Base-by-base conservation (phyloP, 2,329 filamentous ascomycete genomes). In the Xylariaceae sp. region DNA sequence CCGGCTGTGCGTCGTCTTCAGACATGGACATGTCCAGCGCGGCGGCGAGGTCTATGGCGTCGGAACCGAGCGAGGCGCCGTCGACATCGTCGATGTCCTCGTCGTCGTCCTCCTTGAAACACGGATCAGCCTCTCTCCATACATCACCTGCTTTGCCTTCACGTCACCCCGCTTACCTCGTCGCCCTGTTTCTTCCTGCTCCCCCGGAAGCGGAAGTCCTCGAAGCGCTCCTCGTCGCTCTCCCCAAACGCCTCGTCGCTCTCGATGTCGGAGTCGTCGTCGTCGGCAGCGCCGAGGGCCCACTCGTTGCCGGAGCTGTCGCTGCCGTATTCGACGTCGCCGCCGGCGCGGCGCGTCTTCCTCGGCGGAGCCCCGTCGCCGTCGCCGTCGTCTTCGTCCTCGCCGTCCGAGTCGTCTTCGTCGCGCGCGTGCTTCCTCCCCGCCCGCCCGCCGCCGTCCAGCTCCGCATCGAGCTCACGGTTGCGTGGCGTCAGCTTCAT, bases 231-330 rank as follows among this genome's bases (percentile, higher is more conserved):
- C 51, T 92, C 80, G 51, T 94, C 89, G 49, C 85, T 92, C 44
- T 85, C 80, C 3, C 87, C 85, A 67, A 94, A 87, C 2, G 90
- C 89, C 50, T 93, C 86, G 53, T 80, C 75, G 47, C 72, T 77
- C 45, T 80, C 77, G 33, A 79, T 72, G 39, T 79, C 75, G 5
- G 75, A 79, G 46, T 80, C 75, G 14, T 78, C 70, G 23, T 78
- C 75, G 22, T 77, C 72, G 15, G 65, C 67, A 5, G 75, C 67
- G 17, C 89, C 88, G 32, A 94, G 67, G 31, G 72, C 80, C 87
- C 87, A 94, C 51, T 84, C 78, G 49, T 93, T 84, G 15, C 87
- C 88, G 40, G 89, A 84, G 40, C 82, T 86, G 52, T 94, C 89
- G 46, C 81, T 89, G 8, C 84, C 85, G 43, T 80, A 77, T 37